phyloP scores from a whole-genome alignment of 2,329 filamentous ascomycete genomes.

The Ascochyta koolunga region DNA sequence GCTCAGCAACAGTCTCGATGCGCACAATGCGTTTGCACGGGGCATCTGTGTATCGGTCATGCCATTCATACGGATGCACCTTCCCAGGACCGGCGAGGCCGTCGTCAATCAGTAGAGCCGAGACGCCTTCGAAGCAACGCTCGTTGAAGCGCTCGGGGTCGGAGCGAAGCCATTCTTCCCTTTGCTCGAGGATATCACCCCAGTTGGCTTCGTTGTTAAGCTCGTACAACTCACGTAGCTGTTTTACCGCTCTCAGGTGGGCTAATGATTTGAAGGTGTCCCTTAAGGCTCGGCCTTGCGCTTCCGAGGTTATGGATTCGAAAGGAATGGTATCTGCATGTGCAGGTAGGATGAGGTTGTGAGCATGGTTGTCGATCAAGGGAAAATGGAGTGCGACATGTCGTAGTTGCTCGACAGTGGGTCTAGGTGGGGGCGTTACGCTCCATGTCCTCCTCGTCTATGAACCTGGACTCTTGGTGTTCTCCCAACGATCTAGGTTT shows the following conservation, averaged over 20 bases:
- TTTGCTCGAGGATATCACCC: slow-evolving; percentile 59
- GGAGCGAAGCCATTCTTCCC: slow-evolving; percentile 54
- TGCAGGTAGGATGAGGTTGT: slow-evolving; percentile 66
- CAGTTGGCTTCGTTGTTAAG: slow-evolving; percentile 65
- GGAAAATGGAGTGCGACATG: slow-evolving; percentile 53
- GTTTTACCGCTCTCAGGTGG: slow-evolving; percentile 71
- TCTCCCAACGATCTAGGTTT: neutral
- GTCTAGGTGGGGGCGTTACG: slow-evolving; percentile 21
- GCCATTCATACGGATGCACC: slow-evolving; percentile 64
- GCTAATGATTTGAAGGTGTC: slow-evolving; percentile 68
- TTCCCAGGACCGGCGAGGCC: slow-evolving; percentile 64
- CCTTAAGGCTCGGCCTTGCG: slow-evolving; percentile 69
- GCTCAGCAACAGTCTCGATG: slow-evolving; percentile 74
- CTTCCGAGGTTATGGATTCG: slow-evolving; percentile 74
- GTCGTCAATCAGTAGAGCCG: slow-evolving; percentile 80
- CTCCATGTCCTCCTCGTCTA: slow-evolving; percentile 23
- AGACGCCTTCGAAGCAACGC: slow-evolving; percentile 72
- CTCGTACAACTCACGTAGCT: slow-evolving; percentile 69
- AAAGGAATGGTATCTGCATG: slow-evolving; percentile 59
- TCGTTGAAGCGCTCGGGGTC: slow-evolving; percentile 62
- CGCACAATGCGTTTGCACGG: slow-evolving; percentile 75
- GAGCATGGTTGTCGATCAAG: slow-evolving; percentile 76
- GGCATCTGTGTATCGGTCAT: slow-evolving; percentile 66
- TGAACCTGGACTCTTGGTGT: neutral
- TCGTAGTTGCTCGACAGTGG: slow-evolving; percentile 40